Conservation (phyloP, 169 alveolate genomes). For the Plasmodium inui region DNA sequence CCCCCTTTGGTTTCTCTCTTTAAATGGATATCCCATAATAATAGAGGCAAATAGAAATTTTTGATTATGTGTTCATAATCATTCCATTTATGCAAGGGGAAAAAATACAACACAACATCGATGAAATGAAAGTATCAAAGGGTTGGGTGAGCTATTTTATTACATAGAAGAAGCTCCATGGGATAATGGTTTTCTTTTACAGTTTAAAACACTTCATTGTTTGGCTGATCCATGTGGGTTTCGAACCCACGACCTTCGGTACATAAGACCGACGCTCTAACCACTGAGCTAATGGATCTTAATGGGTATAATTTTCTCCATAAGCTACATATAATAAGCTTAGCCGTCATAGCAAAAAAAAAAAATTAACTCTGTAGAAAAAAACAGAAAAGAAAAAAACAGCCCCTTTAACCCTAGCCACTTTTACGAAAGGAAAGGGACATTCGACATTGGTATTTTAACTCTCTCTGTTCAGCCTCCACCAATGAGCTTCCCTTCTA, state of each 20-base stretch:
- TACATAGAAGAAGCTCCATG: no score
- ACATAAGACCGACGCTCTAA: slow-evolving; percentile 92
- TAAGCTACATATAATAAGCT: not conserved
- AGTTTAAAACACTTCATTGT: not conserved
- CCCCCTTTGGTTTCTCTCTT: not conserved
- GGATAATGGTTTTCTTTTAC: not conserved
- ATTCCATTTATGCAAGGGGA: not conserved
- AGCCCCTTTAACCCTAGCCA: not conserved
- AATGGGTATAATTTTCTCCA: not conserved
- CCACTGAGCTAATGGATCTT: slow-evolving; percentile 92
- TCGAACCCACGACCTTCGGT: slow-evolving; percentile 92
- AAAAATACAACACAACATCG: no score
- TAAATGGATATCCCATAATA: no score
- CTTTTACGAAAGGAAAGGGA: not conserved
- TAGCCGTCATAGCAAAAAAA: not conserved
- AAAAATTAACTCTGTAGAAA: not conserved
- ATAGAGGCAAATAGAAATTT: not conserved
- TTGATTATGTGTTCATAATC: no score
- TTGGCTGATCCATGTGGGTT: slow-evolving; percentile 89
- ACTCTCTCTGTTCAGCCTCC: not conserved
- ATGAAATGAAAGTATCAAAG: no score
- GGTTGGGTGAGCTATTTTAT: no score
- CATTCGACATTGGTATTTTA: not conserved
- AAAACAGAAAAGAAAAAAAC: not conserved
- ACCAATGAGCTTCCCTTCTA: not conserved